phyloP scores from a whole-genome alignment of 495 filamentous ascomycete species.

The Hypoxylon intermedium region DNA sequence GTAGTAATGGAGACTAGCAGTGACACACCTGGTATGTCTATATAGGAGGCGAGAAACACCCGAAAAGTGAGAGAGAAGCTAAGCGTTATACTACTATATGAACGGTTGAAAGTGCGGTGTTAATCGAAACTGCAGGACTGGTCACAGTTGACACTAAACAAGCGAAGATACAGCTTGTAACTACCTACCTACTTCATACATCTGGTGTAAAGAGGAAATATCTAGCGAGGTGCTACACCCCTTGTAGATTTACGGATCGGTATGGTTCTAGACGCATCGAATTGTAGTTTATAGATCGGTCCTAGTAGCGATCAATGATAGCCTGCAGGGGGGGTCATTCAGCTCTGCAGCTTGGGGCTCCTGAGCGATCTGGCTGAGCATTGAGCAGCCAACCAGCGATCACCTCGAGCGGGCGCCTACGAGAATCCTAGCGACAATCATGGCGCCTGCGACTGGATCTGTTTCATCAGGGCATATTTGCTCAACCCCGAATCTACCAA shows the following conservation, averaged over 20 bases:
- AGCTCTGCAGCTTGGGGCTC: conserved; percentile 1
- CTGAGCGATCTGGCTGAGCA: neutral
- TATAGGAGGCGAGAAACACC: too few species aligned
- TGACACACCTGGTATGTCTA: too few species aligned
- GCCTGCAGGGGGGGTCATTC: conserved; percentile 8
- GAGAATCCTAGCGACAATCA: conserved; percentile 21
- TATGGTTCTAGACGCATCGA: neutral
- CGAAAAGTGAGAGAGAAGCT: too few species aligned
- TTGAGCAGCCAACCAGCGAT: conserved; percentile 1
- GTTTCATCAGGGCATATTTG: conserved; percentile 20
- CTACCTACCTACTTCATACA: too few species aligned
- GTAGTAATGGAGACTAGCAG: too few species aligned
- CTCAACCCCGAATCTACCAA: conserved; percentile 5
- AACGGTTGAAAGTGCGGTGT: too few species aligned
- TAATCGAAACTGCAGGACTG: too few species aligned
- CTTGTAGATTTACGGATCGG: too few species aligned
- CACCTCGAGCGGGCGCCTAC: conserved; percentile 21
- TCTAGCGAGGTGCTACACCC: neutral
- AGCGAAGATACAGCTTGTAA: too few species aligned
- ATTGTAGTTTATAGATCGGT: neutral
- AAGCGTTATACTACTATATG: too few species aligned
- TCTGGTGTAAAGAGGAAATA: neutral
- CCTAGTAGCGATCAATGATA: neutral
- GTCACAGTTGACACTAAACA: too few species aligned
- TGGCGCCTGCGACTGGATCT: conserved; percentile 9